Evolutionary conservation across 495 filamentous ascomycete species (phyloP).

Genomic region (Trichoderma reesei): DNA sequence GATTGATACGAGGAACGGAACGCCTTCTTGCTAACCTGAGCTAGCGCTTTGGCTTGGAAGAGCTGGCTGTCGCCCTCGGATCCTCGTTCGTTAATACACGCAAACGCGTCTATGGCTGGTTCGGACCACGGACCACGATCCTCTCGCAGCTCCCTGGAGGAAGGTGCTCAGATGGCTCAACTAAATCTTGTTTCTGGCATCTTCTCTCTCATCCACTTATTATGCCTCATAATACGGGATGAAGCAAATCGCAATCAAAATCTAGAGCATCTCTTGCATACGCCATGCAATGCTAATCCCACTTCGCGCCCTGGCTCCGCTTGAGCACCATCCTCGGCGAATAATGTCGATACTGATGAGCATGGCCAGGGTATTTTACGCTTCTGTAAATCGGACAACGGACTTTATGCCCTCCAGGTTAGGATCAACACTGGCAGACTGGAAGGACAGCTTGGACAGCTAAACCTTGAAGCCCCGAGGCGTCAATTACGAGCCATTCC

Average conservation of each 20-base stretch:
- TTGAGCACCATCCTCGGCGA: not conserved
- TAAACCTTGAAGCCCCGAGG: not conserved
- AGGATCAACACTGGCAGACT: not conserved
- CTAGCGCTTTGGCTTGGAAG: too few relatives aligned
- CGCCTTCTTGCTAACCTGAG: not conserved
- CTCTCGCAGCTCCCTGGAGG: too few relatives aligned
- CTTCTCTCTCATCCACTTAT: not conserved
- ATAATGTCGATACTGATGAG: not conserved
- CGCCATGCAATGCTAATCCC: not conserved
- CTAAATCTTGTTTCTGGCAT: not conserved
- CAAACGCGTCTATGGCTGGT: too few relatives aligned
- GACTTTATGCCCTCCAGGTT: not conserved
- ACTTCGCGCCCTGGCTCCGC: not conserved
- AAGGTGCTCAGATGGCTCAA: too few relatives aligned
- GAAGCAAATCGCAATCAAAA: not conserved
- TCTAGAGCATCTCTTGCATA: too few relatives aligned
- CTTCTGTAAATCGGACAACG: too few relatives aligned
- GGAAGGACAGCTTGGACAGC: not conserved
- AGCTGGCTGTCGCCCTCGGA: too few relatives aligned
- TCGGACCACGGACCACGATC: too few relatives aligned
- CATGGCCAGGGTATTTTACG: too few relatives aligned
- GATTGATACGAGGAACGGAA: not conserved
- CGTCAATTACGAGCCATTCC: not conserved
- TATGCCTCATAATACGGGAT: not conserved
- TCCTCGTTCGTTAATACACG: too few relatives aligned